Evolutionary conservation across 768 basidiomycete species (phyloP).

Genomic region (Leucocoprinus birnbaumii): DNA sequence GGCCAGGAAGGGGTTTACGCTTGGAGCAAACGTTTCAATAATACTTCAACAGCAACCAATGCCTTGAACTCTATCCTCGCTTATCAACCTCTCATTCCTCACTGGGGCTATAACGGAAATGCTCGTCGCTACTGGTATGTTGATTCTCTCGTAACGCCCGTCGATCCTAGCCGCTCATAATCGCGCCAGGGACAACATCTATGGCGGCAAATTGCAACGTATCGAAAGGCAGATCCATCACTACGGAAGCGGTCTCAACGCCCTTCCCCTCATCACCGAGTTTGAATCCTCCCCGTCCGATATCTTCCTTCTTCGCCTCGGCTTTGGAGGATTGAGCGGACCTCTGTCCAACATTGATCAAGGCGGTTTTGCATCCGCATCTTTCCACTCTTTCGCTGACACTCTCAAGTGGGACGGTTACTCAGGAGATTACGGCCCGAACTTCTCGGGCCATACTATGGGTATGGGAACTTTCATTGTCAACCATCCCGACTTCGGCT

Average conservation of each 20-base stretch:
- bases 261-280: constrained; percentile 48
- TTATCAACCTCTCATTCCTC: constrained; percentile 54
- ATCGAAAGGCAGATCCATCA: constrained; percentile 59
- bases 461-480: constrained; percentile 46
- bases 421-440: constrained; percentile 59
- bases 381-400: constrained; percentile 58
- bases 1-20: constrained; percentile 57
- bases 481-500: constrained; percentile 56
- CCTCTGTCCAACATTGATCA: constrained; percentile 56
- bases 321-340: constrained; percentile 49
- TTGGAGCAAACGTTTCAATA: constrained; percentile 54
- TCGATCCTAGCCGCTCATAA: neutral
- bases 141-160: neutral
- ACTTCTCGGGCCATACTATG: constrained; percentile 53
- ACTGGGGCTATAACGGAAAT: constrained; percentile 63
- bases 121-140: constrained; percentile 51
- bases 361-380: constrained; percentile 55
- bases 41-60: constrained; percentile 46
- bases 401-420: constrained; percentile 57
- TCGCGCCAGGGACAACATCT: constrained; percentile 48
- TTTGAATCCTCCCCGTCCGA: constrained; percentile 46
- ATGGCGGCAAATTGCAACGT: constrained; percentile 51
- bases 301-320: constrained; percentile 48
- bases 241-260: constrained; percentile 55
- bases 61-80: constrained; percentile 54